Conservation (phyloP, 768 basidiomycete species). For the Podaxis sp. region DNA sequence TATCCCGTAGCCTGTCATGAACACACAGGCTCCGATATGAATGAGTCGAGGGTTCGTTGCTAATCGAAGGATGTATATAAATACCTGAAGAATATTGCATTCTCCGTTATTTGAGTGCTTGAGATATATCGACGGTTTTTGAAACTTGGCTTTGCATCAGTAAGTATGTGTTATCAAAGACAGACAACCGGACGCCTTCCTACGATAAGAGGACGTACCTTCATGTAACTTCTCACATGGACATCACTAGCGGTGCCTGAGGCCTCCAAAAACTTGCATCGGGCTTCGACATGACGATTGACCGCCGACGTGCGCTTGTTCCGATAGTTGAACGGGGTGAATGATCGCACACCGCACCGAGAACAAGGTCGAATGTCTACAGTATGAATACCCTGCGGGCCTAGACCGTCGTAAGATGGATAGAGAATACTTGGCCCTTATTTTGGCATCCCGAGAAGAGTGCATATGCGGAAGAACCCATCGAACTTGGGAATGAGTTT, state of each 20-base stretch:
- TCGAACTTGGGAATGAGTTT: too few species aligned
- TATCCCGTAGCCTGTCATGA: not conserved
- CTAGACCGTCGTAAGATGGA: not conserved
- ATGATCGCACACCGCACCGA: not conserved
- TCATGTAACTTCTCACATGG: not conserved
- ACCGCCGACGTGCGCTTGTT: not conserved
- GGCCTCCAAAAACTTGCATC: not conserved
- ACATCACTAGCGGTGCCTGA: not conserved
- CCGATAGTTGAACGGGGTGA: not conserved
- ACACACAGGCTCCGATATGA: not conserved
- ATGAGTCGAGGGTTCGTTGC: not conserved
- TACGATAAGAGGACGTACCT: too few species aligned
- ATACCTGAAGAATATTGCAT: not conserved
- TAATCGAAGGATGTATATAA: not conserved
- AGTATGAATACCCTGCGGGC: not conserved
- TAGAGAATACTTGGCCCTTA: not conserved
- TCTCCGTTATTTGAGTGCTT: too few species aligned
- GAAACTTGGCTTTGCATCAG: too few species aligned
- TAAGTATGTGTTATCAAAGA: too few species aligned
- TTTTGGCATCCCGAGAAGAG: too few species aligned
- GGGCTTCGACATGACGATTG: not conserved
- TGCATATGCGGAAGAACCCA: too few species aligned
- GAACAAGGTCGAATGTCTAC: not conserved
- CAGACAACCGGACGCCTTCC: too few species aligned
- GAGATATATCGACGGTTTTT: too few species aligned